Percentiles rank a stretch among this genome's conserved stretches.
Conservation (phyloP, 2,329 filamentous ascomycete genomes). For the Cladosporium sp. region DNA sequence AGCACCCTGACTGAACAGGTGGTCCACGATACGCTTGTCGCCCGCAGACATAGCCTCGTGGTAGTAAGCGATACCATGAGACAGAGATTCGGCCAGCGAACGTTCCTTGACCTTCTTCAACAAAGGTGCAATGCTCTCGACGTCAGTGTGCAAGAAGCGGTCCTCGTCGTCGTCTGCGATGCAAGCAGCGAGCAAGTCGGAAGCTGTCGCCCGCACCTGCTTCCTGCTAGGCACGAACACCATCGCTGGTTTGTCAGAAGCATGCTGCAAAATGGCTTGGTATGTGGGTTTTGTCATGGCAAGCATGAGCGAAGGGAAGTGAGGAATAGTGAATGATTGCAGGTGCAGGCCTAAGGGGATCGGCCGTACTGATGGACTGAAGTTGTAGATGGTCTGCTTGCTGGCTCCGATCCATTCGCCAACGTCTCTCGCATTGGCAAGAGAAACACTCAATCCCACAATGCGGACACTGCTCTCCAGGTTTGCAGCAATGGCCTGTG, state of each 20-base stretch:
- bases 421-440: slow-evolving; percentile 88
- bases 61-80: slow-evolving; percentile 94
- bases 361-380: slow-evolving; percentile 85
- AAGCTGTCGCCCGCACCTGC: slow-evolving; percentile 80
- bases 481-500: slow-evolving; percentile 92
- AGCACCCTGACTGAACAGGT: slow-evolving; percentile 83
- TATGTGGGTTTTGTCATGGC: slow-evolving; percentile 97
- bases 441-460: slow-evolving; percentile 81
- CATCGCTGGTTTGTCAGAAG: slow-evolving; percentile 77
- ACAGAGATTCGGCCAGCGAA: slow-evolving; percentile 80
- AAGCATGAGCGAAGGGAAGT: slow-evolving; percentile 97
- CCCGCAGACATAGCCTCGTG: slow-evolving; percentile 86
- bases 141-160: slow-evolving; percentile 81
- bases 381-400: slow-evolving; percentile 98
- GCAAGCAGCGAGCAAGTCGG: slow-evolving; percentile 83
- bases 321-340: slow-evolving; percentile 91
- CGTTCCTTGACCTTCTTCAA: slow-evolving; percentile 80
- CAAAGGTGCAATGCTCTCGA: slow-evolving; percentile 76
- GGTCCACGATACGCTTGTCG: slow-evolving; percentile 90
- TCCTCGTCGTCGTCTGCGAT: slow-evolving; percentile 88
- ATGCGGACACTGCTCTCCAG: slow-evolving; percentile 82
- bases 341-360: slow-evolving; percentile 90
- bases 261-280: slow-evolving; percentile 80
- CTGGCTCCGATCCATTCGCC: slow-evolving; percentile 97
- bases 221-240: slow-evolving; percentile 92